Conservation (phyloP, 2,329 filamentous ascomycete species). For the Aspergillus sp. region DNA sequence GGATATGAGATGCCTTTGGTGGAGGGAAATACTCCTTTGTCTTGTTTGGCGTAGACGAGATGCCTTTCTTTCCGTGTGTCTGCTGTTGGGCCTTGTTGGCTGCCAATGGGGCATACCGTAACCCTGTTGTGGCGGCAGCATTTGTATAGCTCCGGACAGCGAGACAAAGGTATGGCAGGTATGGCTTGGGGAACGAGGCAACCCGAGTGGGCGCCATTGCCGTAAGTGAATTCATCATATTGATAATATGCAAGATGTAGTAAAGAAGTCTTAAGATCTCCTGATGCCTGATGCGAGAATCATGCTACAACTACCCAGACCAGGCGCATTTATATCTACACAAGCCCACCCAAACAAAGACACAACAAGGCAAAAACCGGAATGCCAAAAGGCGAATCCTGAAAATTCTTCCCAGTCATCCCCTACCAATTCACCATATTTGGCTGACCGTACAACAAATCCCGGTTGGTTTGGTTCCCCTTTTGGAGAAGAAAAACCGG, state of each 20-base stretch:
- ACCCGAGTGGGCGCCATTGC: slow-evolving; percentile 22
- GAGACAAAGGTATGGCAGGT: slow-evolving; percentile 18
- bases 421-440: no score
- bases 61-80: slow-evolving; percentile 21
- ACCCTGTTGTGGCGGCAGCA: slow-evolving; percentile 15
- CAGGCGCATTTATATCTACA: slow-evolving; percentile 4
- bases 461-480: no score
- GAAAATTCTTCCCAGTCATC: not conserved
- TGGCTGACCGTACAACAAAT: no score
- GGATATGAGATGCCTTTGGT: slow-evolving; percentile 53
- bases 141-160: slow-evolving; percentile 19
- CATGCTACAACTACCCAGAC: not conserved
- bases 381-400: slow-evolving; percentile 1
- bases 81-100: slow-evolving; percentile 10
- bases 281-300: no score
- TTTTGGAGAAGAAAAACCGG: not conserved
- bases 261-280: no score
- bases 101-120: slow-evolving; percentile 16
- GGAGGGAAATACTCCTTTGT: slow-evolving; percentile 53
- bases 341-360: not conserved
- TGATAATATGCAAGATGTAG: no score
- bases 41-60: slow-evolving; percentile 32
- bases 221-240: slow-evolving; percentile 24
- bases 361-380: slow-evolving; percentile 14
- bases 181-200: slow-evolving; percentile 19